These are phyloP conservation scores for Citrus sinensis DNA, from an alignment of 345 rosid genomes.

Conservation along the genomic window DNA sequence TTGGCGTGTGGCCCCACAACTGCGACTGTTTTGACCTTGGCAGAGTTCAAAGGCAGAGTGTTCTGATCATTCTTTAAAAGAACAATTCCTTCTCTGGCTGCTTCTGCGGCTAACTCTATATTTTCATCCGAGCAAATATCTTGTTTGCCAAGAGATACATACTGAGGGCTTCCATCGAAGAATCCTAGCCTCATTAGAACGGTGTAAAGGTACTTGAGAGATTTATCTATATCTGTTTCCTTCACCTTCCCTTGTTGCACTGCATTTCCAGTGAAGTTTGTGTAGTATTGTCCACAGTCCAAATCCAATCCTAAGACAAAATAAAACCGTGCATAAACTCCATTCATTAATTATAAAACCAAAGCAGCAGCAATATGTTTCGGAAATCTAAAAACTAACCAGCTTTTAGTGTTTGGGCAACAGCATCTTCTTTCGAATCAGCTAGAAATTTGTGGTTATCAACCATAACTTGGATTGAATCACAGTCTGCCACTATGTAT, in stretches of 20 bases:
- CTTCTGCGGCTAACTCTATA: constrained; percentile 46
- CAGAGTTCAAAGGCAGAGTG: constrained; percentile 28
- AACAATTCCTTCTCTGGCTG: constrained; percentile 57
- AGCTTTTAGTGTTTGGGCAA: constrained; percentile 49
- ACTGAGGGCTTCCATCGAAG: constrained; percentile 49
- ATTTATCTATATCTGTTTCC: constrained; percentile 30
- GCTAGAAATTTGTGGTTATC: constrained; percentile 36
- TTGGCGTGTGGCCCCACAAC: constrained; percentile 56
- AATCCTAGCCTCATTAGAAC: constrained; percentile 66
- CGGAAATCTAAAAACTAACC: not conserved
- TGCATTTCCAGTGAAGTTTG: constrained; percentile 29
- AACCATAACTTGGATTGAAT: constrained; percentile 46
- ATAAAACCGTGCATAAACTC: no score
- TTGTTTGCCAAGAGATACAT: constrained; percentile 26
- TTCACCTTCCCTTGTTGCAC: constrained; percentile 38
- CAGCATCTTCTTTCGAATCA: constrained; percentile 55
- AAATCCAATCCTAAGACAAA: constrained; percentile 32
- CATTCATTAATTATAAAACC: no score
- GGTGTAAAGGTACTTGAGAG: constrained; percentile 30
- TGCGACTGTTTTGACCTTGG: constrained; percentile 25
- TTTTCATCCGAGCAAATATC: constrained; percentile 35
- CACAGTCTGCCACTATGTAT: constrained; percentile 61
- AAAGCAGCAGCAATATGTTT: no score
- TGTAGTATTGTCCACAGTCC: constrained; percentile 55
- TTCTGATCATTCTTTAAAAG: constrained; percentile 42